Conservation (phyloP, 1,284 basidiomycete species). For the Boletus smithii region DNA sequence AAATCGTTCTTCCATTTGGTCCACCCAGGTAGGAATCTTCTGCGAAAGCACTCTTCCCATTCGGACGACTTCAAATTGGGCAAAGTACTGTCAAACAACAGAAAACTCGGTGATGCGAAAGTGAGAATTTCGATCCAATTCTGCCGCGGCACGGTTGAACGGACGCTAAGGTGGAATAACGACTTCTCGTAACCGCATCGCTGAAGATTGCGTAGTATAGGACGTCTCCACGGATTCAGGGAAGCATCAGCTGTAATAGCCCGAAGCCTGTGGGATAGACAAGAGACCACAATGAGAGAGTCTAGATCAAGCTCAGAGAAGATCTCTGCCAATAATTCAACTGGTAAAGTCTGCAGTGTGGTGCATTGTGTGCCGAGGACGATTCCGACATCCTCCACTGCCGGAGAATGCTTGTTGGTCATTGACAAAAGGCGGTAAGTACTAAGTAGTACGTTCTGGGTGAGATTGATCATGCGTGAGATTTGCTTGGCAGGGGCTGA, state of each 20-base stretch:
- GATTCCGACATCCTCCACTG: background rate
- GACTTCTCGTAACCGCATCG: slow-evolving; percentile 46
- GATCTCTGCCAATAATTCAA: slow-evolving; percentile 71
- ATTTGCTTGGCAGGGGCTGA: background rate
- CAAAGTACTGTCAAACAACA: slow-evolving; percentile 62
- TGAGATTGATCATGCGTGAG: background rate
- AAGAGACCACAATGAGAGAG: slow-evolving; percentile 54
- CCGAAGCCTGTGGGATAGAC: slow-evolving; percentile 55
- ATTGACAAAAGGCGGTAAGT: background rate
- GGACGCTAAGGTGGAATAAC: slow-evolving; percentile 57
- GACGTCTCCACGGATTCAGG: slow-evolving; percentile 69
- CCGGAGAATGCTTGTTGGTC: slow-evolving; percentile 1
- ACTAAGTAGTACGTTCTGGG: background rate
- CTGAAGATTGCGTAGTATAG: slow-evolving; percentile 57
- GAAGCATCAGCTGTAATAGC: slow-evolving; percentile 56
- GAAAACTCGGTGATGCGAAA: slow-evolving; percentile 53
- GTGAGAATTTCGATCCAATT: slow-evolving; percentile 74
- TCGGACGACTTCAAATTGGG: slow-evolving; percentile 61
- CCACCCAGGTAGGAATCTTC: slow-evolving; percentile 72
- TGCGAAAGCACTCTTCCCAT: slow-evolving; percentile 69
- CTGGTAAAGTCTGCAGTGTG: slow-evolving; percentile 55
- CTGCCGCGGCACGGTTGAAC: slow-evolving; percentile 58
- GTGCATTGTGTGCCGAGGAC: background rate
- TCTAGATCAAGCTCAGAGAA: slow-evolving; percentile 62
- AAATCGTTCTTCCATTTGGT: slow-evolving; percentile 60